phyloP scores from a whole-genome alignment of 306 rosid species.

The Cicer pinnatifidum region DNA sequence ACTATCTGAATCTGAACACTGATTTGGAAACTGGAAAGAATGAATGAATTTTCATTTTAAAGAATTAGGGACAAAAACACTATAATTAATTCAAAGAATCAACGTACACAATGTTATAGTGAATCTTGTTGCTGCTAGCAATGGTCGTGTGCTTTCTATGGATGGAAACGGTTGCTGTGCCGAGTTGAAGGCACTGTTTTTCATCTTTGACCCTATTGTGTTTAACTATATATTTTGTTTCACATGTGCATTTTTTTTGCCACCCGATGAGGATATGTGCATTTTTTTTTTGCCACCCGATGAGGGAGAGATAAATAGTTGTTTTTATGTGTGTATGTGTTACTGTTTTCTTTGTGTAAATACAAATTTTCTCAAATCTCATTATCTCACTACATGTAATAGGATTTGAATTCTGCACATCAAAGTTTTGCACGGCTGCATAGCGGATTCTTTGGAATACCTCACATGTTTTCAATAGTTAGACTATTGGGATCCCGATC shows the following conservation, averaged over 20 bases:
- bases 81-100: conserved; percentile 8
- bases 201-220: neutral
- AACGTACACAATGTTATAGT: neutral
- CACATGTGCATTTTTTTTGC: neutral
- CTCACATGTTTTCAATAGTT: conserved; percentile 84
- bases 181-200: neutral
- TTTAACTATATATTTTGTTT: neutral
- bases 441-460: conserved; percentile 95
- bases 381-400: conserved; percentile 35
- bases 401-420: conserved; percentile 96
- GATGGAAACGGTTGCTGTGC: neutral
- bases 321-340: neutral
- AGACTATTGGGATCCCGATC: conserved; percentile 94
- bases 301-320: conserved; percentile 22
- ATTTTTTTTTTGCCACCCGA: neutral
- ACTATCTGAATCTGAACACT: neutral
- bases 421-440: conserved; percentile 95
- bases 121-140: neutral
- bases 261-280: neutral
- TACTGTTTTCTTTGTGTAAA: conserved; percentile 12
- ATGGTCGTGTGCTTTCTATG: neutral
- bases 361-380: conserved; percentile 13
- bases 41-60: conserved; percentile 4
- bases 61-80: neutral
- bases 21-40: conserved; percentile 3